Percentiles rank a stretch among this genome's conserved stretches.
Conservation (phyloP, 805 yeast genomes). For the Metschnikowia koreensis region DNA sequence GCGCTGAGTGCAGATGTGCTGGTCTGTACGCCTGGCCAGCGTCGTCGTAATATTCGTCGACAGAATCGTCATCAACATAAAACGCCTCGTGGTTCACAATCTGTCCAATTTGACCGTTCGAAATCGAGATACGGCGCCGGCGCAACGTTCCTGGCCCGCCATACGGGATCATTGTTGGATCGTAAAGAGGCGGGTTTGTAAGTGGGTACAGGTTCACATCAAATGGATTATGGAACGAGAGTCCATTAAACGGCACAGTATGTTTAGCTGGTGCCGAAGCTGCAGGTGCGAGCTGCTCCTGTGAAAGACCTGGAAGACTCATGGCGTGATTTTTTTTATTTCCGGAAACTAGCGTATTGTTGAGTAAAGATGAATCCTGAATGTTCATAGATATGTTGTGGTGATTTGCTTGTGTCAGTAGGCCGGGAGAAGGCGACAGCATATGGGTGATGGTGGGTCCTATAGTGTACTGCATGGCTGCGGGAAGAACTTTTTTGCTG, state of each 20-base stretch:
- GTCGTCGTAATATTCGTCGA: constrained; percentile 20
- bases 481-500: not conserved
- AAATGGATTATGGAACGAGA: constrained; percentile 35
- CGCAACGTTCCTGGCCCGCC: constrained; percentile 34
- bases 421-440: not conserved
- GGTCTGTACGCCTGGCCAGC: not conserved
- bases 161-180: constrained; percentile 39
- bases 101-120: constrained; percentile 84
- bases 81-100: constrained; percentile 49
- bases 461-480: not conserved
- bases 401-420: not conserved
- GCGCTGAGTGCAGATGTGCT: no score
- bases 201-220: constrained; percentile 41
- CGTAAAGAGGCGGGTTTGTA: constrained; percentile 48
- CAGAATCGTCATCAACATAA: constrained; percentile 27
- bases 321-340: not conserved
- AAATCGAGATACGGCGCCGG: constrained; percentile 72
- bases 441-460: not conserved
- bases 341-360: no score
- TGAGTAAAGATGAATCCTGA: not conserved
- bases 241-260: constrained; percentile 10
- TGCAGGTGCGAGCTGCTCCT: not conserved
- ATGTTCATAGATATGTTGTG: not conserved
- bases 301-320: not conserved
- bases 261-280: constrained; percentile 3